These are phyloP conservation scores for Ormosia semicastrata DNA, from an alignment of 306 rosid genomes.

Conservation along the genomic window DNA sequence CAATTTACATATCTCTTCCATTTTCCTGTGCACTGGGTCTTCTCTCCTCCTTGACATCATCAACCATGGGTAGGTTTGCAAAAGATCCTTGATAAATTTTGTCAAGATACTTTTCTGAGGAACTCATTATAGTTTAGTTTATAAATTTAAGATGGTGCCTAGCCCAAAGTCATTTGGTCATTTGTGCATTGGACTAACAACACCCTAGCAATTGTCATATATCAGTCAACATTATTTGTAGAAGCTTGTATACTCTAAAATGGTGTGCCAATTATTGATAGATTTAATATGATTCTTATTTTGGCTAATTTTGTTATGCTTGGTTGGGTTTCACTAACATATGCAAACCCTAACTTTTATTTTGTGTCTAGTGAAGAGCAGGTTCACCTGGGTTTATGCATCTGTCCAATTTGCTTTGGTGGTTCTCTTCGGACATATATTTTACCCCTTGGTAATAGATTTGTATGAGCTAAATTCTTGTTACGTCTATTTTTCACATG, in stretches of 20 bases:
- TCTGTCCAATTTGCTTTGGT: constrained; percentile 74
- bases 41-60: constrained; percentile 83
- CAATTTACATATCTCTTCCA: constrained; percentile 88
- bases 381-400: constrained; percentile 85
- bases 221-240: not conserved
- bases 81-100: not conserved
- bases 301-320: not conserved
- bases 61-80: constrained; percentile 84
- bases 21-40: constrained; percentile 93
- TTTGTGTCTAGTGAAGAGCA: constrained; percentile 62
- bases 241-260: not conserved
- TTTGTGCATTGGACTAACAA: not conserved
- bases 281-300: not conserved
- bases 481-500: not conserved
- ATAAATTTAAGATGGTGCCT: not conserved
- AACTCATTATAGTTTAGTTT: not conserved
- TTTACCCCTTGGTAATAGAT: constrained; percentile 78
- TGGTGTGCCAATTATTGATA: not conserved
- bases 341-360: constrained; percentile 6
- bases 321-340: not conserved
- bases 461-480: constrained; percentile 13
- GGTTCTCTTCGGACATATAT: constrained; percentile 84
- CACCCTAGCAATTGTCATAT: not conserved
- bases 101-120: constrained; percentile 15
- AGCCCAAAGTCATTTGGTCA: not conserved